Evolutionary conservation across 192 early-diverging fungal species (phyloP), one percentile per base, ranked within the genome.

Genomic region (Piromyces sp.): DNA sequence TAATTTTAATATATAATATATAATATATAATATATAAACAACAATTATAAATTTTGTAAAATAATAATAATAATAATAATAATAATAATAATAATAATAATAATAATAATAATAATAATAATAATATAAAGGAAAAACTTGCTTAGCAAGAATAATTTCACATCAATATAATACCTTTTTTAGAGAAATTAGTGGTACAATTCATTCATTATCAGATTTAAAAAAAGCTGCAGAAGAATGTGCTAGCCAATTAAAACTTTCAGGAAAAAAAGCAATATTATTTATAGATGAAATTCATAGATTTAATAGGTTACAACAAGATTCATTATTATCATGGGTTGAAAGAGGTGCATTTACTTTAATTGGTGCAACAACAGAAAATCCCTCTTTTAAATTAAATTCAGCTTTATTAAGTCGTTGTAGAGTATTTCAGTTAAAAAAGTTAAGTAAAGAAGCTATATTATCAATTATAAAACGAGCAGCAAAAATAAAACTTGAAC

Each of bases 301-400:
- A 68, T 68, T n/a, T n/a, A 68, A 68, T 68, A 68, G n/a, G n/a
- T 17, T 68, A 9, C 51, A 68, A n/a, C 51, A 68, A 17, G 51
- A 68, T 68, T 68, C 51, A 0, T 68, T 68, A 68, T n/a, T 68
- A n/a, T 9, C 51, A n/a, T 68, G 22, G 51, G 51, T 68, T 0
- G 51, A 68, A 68, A 26, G 9, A 22, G 51, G 51, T n/a, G 19
- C 51, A n/a, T 68, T n/a, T 68, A 68, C 17, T 30, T 80, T 88
- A 26, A 84, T 88, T 28, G 84, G 82, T 78, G 93, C 93, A 0
- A 95, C 93, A 0, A 95, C 94, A 5, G 94, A 95, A 80, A 95
- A 95, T 82, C 94, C 94, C 0, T 93, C 92, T 30, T 97, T 97
- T 83, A 89, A 93, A 42, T 87, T 97, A 58, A 97, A 95, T 82